These are phyloP conservation scores for Didymella pomorum DNA, from an alignment of 2,329 filamentous ascomycete species.

Conservation along the genomic window DNA sequence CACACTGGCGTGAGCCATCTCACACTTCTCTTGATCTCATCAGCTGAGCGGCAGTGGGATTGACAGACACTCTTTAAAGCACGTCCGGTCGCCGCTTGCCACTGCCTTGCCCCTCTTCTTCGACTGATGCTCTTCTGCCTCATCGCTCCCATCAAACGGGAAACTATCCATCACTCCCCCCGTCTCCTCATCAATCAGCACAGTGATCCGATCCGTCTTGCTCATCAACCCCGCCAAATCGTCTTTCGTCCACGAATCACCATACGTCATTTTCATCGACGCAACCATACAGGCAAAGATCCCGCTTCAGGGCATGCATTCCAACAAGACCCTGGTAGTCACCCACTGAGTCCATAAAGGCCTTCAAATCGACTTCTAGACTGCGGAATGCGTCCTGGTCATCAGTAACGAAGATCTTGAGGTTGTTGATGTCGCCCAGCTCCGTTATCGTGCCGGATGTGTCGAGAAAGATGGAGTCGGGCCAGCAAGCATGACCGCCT, in stretches of 20 bases:
- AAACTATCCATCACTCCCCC: not conserved
- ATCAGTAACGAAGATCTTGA: slow-evolving; percentile 13
- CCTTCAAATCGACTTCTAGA: not conserved
- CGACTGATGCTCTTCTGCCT: not conserved
- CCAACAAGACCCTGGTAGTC: slow-evolving; percentile 4
- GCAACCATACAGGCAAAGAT: not conserved
- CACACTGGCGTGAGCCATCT: not conserved
- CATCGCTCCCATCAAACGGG: not conserved
- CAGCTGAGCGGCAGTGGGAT: not conserved
- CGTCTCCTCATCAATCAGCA: slow-evolving; percentile 1
- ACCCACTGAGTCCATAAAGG: not conserved
- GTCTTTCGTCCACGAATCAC: not conserved
- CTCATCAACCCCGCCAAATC: not conserved
- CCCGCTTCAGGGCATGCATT: not conserved
- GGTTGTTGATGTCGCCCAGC: not conserved
- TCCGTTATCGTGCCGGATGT: not conserved
- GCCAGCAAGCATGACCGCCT: not conserved
- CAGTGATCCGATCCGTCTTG: slow-evolving; percentile 5
- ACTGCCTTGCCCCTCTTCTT: not conserved
- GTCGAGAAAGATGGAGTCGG: slow-evolving; percentile 1
- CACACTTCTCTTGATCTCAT: not conserved
- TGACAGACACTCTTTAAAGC: not conserved
- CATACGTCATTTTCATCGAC: too few species aligned
- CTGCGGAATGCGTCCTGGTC: slow-evolving; percentile 3
- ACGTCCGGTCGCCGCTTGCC: not conserved